Evolutionary conservation across 768 basidiomycete genomes (phyloP), one percentile per base, ranked within the genome.

Genomic region (Suillus luteus): DNA sequence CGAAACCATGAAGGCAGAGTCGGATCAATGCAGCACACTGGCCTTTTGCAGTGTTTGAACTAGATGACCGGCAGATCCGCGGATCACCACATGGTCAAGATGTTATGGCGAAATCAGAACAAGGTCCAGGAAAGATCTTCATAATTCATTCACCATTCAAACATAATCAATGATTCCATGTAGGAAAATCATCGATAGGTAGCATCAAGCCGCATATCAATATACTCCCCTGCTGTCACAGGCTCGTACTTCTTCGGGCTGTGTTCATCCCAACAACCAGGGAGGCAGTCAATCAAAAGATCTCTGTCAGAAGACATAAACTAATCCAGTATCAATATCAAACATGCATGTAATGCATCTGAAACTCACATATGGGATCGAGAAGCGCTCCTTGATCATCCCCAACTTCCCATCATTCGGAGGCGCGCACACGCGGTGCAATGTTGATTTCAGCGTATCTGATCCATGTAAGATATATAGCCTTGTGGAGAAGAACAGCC

Each of bases 311-410:
- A 38, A 68, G 70, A 59, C 12, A 43, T 55, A 41, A 68, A 75
- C 71, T 71, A 65, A 77, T 76, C 76, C 75, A 43, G 15, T 5
- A 24, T 63, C 11, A 59, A 17, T 22, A 55, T 33, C 37, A n/a
- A 58, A 62, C 17, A 31, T 6, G n/a, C 15, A 37, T 27, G 33
- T 46, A 14, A 52, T 49, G n/a, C 51, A n/a, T 31, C 38, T 24
- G 51, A 46, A 8, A 71, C 83, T 64, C 64, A 84, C 84, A 68
- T 86, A 88, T 40, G 87, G 86, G 65, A 88, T 87, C 0, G 86
- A 87, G 67, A 85, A 87, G 33, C 87, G 76, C 40, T 81, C 80
- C 1, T 82, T 83, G 1, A 82, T 78, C 73, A 81, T 79, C 6
- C 71, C 75, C 35, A 57, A 51, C 49, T 52, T 59, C 40, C 55